Conservation (phyloP, 2,329 filamentous ascomycete genomes). For the Alternaria arbusti region DNA sequence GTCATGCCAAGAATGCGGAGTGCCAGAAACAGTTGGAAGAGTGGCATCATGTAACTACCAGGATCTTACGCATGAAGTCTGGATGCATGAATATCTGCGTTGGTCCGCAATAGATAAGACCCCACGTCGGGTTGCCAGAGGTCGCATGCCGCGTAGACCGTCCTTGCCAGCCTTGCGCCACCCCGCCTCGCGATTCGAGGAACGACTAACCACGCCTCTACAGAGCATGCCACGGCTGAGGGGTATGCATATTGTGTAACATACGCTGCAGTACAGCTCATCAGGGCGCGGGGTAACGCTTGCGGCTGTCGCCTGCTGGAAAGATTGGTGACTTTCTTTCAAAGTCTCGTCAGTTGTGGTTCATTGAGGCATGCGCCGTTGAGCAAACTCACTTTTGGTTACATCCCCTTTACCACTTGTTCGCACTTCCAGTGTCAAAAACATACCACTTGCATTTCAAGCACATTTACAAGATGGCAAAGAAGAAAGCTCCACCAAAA, state of each 20-base stretch:
- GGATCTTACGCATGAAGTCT: not conserved
- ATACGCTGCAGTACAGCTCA: not conserved
- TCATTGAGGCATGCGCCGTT: not conserved
- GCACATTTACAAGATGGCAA: no score
- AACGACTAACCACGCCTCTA: not conserved
- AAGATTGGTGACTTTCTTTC: not conserved
- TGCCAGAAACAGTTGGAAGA: not conserved
- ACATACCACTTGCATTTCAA: no score
- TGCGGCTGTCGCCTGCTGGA: not conserved
- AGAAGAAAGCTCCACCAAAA: no score
- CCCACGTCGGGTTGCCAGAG: not conserved
- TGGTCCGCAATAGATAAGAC: no score
- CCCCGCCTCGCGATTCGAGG: not conserved
- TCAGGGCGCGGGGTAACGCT: not conserved
- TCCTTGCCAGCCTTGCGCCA: not conserved
- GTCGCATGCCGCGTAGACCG: not conserved
- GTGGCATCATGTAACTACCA: not conserved
- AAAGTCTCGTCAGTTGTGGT: not conserved
- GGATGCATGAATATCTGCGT: no score
- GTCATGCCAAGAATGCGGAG: no score
- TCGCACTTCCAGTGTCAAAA: no score
- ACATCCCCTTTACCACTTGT: no score
- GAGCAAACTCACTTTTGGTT: no score
- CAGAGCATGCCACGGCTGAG: no score
- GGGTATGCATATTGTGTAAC: no score